Percentiles rank a stretch among this genome's conserved stretches.
Conservation (phyloP, 1,284 basidiomycete genomes). For the Rhodotorula sp. region DNA sequence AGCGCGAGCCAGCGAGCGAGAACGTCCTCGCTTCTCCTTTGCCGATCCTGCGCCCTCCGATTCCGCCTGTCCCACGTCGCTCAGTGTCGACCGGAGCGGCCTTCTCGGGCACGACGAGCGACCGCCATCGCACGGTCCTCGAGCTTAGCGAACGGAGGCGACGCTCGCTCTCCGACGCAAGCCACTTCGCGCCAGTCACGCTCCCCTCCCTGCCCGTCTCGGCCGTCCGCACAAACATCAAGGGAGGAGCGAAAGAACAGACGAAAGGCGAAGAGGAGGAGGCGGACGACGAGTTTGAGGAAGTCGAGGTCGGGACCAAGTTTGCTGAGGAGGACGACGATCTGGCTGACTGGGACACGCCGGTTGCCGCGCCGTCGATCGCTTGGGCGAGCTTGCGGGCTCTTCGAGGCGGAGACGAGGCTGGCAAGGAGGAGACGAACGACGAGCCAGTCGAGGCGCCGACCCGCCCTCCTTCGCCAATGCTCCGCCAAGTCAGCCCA, state of each 20-base stretch:
- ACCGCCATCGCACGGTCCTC: constrained; percentile 1
- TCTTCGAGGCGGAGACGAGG: too few species aligned
- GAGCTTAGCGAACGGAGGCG: constrained; percentile 12
- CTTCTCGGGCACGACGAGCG: neutral
- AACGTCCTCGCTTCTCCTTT: neutral
- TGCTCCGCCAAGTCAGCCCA: too few species aligned
- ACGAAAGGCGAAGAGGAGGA: neutral
- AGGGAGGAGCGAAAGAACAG: neutral
- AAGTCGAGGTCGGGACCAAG: neutral
- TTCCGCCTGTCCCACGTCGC: neutral
- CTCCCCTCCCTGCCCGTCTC: too few species aligned
- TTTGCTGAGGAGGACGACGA: neutral
- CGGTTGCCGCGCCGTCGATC: neutral
- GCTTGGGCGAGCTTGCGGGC: too few species aligned
- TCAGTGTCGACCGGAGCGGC: neutral
- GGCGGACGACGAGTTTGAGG: constrained; percentile 2
- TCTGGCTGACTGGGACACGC: too few species aligned
- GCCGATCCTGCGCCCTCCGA: neutral
- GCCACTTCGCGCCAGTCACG: neutral
- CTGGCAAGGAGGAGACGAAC: neutral
- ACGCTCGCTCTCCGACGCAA: neutral
- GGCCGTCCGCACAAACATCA: too few species aligned
- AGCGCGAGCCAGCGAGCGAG: neutral
- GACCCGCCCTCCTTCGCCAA: neutral
- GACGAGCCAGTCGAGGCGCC: constrained; percentile 1